Conservation (phyloP, 306 rosid genomes). For the Quercus engelmannii region DNA sequence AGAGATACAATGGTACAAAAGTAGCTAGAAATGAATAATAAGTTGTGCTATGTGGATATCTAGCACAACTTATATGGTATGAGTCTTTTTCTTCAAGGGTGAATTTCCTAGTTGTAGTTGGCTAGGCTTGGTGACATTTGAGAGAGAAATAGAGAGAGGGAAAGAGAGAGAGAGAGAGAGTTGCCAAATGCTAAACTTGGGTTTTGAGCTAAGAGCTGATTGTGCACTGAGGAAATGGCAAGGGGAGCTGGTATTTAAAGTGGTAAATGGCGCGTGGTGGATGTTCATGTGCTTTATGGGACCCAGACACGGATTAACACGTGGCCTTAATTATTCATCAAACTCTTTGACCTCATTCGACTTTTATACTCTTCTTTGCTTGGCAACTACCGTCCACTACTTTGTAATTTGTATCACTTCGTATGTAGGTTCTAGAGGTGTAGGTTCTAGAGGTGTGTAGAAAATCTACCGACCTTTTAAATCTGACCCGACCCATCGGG, state of each 20-base stretch:
- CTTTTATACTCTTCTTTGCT: not conserved
- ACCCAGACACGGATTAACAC: conserved; percentile 16
- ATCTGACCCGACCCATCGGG: rapidly evolving
- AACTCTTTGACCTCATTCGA: not conserved
- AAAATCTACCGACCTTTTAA: no score
- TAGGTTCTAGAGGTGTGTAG: no score
- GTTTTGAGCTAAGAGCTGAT: not conserved
- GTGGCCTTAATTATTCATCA: not conserved
- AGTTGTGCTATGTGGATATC: not conserved
- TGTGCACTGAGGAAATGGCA: not conserved
- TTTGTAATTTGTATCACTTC: no score
- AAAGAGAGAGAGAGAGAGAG: not conserved
- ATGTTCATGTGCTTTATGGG: conserved; percentile 17
- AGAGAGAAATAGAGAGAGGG: not conserved
- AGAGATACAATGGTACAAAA: not conserved
- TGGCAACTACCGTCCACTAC: not conserved
- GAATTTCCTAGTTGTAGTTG: no score
- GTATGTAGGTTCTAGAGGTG: no score
- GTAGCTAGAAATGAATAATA: no score
- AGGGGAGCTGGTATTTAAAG: not conserved
- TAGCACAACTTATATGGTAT: not conserved
- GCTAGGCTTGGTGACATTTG: not conserved
- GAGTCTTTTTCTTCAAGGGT: not conserved
- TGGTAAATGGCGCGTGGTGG: not conserved
- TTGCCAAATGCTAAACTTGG: not conserved